Conservation (phyloP, 495 filamentous ascomycete genomes). For the Aspergillus coremiiformis region DNA sequence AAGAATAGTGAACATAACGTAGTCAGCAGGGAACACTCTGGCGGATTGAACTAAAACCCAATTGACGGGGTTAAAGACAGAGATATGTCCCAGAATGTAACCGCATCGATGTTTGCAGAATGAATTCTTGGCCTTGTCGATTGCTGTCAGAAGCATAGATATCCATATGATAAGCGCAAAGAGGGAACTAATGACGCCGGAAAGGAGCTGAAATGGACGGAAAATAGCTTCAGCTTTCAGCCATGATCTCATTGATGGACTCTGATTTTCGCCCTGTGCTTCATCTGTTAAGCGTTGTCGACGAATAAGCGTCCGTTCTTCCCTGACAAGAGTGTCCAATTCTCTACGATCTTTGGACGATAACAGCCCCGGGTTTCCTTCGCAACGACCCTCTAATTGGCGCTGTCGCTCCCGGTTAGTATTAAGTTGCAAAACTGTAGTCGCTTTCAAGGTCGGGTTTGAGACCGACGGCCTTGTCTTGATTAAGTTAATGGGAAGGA, state of each 20-base stretch:
- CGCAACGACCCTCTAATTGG: slow-evolving; percentile 79
- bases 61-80: slow-evolving; percentile 92
- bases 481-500: slow-evolving; percentile 83
- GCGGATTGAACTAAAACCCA: slow-evolving; percentile 78
- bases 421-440: slow-evolving; percentile 70
- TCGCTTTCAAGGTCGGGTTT: slow-evolving; percentile 62
- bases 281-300: slow-evolving; percentile 82
- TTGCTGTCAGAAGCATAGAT: slow-evolving; percentile 89
- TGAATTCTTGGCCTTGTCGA: slow-evolving; percentile 94
- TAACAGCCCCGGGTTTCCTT: slow-evolving; percentile 64
- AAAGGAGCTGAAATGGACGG: slow-evolving; percentile 78
- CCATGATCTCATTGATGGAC: slow-evolving; percentile 63
- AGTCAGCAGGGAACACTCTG: slow-evolving; percentile 85
- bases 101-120: slow-evolving; percentile 85
- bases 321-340: slow-evolving; percentile 74
- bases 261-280: slow-evolving; percentile 61
- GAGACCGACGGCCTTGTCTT: slow-evolving; percentile 81
- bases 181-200: slow-evolving; percentile 68
- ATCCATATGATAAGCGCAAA: slow-evolving; percentile 69
- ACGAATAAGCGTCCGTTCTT: slow-evolving; percentile 86
- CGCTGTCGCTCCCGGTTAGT: slow-evolving; percentile 84
- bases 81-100: slow-evolving; percentile 85
- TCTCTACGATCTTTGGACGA: slow-evolving; percentile 81
- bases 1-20: slow-evolving; percentile 74
- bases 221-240: slow-evolving; percentile 68